These are phyloP conservation scores for Verticillium longisporum DNA, from an alignment of 2,329 filamentous ascomycete species.

Conservation along the genomic window DNA sequence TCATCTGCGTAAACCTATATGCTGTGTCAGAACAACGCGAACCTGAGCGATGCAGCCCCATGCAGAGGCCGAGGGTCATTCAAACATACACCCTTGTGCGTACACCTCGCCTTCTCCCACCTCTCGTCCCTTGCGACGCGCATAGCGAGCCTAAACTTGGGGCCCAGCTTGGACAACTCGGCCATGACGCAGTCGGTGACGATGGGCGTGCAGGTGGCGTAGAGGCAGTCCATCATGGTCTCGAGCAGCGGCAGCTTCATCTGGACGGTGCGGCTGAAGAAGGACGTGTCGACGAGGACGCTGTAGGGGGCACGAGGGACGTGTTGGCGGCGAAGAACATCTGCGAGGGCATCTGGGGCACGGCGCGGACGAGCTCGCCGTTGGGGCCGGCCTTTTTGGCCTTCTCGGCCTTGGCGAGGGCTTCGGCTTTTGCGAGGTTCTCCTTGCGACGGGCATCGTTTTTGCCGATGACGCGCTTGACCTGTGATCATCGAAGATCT, in stretches of 20 bases:
- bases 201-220: constrained; percentile 83
- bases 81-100: constrained; percentile 68
- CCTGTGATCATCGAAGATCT: constrained; percentile 24
- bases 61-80: too few species aligned
- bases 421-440: constrained; percentile 63
- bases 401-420: constrained; percentile 47
- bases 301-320: constrained; percentile 73
- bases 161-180: constrained; percentile 83
- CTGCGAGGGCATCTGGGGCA: constrained; percentile 73
- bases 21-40: constrained; percentile 40
- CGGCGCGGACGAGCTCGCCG: constrained; percentile 64
- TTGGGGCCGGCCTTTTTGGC: constrained; percentile 44
- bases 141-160: constrained; percentile 80
- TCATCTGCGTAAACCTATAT: constrained; percentile 69
- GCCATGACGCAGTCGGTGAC: constrained; percentile 58
- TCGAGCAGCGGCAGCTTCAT: constrained; percentile 83
- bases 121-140: constrained; percentile 83
- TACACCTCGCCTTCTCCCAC: constrained; percentile 79
- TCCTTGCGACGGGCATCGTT: constrained; percentile 76
- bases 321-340: constrained; percentile 90
- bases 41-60: not conserved
- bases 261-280: constrained; percentile 56
- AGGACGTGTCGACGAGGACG: constrained; percentile 66
- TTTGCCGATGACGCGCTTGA: constrained; percentile 78
- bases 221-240: constrained; percentile 88